Evolutionary conservation across 2,329 filamentous ascomycete genomes (phyloP), one percentile per base, ranked within the genome.

Genomic region (Didymella keratinophila): DNA sequence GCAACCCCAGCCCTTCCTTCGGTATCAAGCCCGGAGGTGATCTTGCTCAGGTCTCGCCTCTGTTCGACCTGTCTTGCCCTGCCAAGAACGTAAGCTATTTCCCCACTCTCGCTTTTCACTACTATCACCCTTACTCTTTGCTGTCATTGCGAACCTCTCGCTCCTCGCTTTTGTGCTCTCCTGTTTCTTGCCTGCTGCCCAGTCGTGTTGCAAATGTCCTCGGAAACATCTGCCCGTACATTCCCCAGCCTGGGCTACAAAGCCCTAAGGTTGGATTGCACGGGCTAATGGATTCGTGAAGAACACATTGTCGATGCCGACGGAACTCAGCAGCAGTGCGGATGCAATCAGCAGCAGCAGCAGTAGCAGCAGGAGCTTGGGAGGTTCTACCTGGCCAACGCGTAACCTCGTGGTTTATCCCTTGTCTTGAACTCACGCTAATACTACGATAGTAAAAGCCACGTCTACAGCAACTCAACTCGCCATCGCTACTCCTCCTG

Each of bases 1-100:
- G 78, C 47, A 83, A 83, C 3, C 87, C 88, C 32, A 85, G 80
- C 78, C 89, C 89, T 41, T 87, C 84, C 73, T 94, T 93, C 69
- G 90, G 90, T 55, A 79, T 94, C 65, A 80, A 91, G 54, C 86
- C 86, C 2, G 68, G 64, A n/a, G 73, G 73, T 36, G 71, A 75
- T 51, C 66, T 73, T 10, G 61, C 65, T 61, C 49, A 63, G 45
- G 70, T 75, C 1, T 61, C 63, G 20, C 74, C 76, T 2, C 32
- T 76, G 50, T 78, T 73, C 42, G 72, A 77, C 57, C 54, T 78
- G 42, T 70, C 74, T 9, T 78, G 76, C 65, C 72, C 73, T 46
- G 65, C 59, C 18, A 72, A 70, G 43, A 56, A 63, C 54, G 70
- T 73, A 72, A 75, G 72, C 61, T 62, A 61, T 32, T 45, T 68